Evolutionary conservation across 1,284 basidiomycete genomes (phyloP).

Genomic region (Ceratobasidium sp.): DNA sequence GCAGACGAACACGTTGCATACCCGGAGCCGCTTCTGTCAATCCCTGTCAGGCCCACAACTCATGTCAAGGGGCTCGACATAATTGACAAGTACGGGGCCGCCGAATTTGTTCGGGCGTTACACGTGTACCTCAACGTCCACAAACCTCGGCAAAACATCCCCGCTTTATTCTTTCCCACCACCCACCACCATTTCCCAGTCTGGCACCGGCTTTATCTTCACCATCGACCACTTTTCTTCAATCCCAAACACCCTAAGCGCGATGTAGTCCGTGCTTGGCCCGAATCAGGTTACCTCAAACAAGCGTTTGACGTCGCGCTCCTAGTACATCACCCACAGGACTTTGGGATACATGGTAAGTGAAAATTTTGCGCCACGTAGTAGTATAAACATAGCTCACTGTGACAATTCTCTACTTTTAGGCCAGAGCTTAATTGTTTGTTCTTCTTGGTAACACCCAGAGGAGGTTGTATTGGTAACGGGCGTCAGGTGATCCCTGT

Average conservation of each 20-base stretch:
- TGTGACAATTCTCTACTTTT: too few species aligned
- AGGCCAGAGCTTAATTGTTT: too few species aligned
- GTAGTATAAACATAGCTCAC: background rate
- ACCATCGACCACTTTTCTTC: conserved; percentile 1
- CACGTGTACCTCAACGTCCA: background rate
- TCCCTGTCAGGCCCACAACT: background rate
- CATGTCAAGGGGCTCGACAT: background rate
- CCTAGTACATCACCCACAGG: background rate
- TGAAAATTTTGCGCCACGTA: conserved; percentile 47
- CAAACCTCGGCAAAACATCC: background rate
- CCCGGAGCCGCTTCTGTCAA: background rate
- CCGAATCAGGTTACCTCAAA: conserved; percentile 45
- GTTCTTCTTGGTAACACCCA: too few species aligned
- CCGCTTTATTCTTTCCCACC: background rate
- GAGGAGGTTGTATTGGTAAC: too few species aligned
- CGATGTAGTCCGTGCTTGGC: conserved; percentile 18
- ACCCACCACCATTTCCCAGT: background rate
- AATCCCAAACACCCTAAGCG: background rate
- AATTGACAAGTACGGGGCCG: background rate
- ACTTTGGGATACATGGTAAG: conserved; percentile 42
- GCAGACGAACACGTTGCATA: background rate
- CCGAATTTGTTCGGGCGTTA: background rate
- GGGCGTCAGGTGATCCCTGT: too few species aligned
- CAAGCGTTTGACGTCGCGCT: conserved; percentile 3
- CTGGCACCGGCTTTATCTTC: conserved; percentile 23